These are phyloP conservation scores for Onygenales sp. DNA, from an alignment of 2,329 filamentous ascomycete genomes.

Conservation along the genomic window DNA sequence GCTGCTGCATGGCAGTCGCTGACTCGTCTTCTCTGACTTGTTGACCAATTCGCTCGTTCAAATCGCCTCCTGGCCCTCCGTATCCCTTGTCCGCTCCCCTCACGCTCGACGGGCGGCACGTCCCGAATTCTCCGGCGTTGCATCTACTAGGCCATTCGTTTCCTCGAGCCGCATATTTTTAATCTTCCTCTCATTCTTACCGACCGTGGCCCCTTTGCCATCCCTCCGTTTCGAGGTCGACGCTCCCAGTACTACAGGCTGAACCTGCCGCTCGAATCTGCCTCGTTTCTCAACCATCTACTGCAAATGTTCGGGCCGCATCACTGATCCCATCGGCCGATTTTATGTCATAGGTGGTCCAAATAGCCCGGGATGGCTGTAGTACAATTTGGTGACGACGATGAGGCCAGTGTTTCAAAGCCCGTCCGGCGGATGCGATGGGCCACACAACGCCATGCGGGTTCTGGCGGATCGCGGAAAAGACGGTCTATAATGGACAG, in stretches of 20 bases:
- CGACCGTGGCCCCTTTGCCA: neutral
- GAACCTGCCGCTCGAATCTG: neutral
- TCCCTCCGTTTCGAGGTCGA: neutral
- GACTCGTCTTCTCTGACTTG: neutral
- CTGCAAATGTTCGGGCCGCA: conserved; percentile 4
- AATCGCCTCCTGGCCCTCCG: neutral
- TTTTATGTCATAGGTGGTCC: conserved; percentile 9
- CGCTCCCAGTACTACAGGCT: neutral
- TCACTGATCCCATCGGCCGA: conserved; percentile 2
- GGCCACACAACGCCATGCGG: conserved; percentile 83
- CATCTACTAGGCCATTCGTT: neutral
- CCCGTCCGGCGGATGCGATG: conserved; percentile 77
- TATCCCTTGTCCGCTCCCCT: neutral
- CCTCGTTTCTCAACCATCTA: neutral
- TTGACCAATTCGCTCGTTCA: conserved; percentile 2
- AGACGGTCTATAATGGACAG: conserved; percentile 73
- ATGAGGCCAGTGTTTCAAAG: conserved; percentile 41
- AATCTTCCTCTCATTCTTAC: neutral
- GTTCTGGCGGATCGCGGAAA: conserved; percentile 67
- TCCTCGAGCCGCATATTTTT: neutral
- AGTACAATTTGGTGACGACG: conserved; percentile 25
- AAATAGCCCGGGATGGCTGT: conserved; percentile 25
- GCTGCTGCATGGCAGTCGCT: neutral
- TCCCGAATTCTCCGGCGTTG: neutral
- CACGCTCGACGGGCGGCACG: neutral